These are phyloP conservation scores for Lathyrus aphaca DNA, from an alignment of 306 rosid species.

Conservation along the genomic window DNA sequence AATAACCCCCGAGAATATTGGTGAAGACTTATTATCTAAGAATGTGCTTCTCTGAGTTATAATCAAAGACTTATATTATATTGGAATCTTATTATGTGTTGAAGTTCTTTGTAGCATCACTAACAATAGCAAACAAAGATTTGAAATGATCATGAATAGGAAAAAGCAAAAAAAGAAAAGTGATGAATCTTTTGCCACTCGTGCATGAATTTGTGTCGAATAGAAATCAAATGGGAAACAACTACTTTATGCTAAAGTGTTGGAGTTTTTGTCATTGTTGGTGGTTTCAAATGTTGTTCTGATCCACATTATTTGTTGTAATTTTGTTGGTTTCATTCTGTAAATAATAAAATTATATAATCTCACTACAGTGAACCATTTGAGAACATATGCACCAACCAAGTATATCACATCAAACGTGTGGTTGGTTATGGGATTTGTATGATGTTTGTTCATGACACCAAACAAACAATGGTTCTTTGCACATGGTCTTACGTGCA, in stretches of 20 bases:
- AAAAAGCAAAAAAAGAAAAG: conserved; percentile 43
- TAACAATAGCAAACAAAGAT: conserved; percentile 31
- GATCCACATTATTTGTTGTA: conserved; percentile 28
- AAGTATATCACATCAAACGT: conserved; percentile 43
- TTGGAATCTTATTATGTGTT: no score
- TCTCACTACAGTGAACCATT: conserved; percentile 22
- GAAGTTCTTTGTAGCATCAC: no score
- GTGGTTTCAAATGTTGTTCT: conserved; percentile 31
- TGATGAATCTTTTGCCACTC: conserved; percentile 47
- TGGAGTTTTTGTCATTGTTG: conserved; percentile 42
- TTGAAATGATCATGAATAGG: conserved; percentile 34
- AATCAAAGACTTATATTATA: no score
- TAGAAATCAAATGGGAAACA: conserved; percentile 40
- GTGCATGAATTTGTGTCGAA: conserved; percentile 64
- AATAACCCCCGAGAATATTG: no score
- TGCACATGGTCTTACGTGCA: background rate
- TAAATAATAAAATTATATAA: conserved; percentile 8
- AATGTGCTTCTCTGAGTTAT: no score
- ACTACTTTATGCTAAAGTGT: conserved; percentile 45
- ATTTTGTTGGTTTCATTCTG: background rate
- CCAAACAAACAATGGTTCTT: conserved; percentile 42
- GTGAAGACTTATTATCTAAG: no score
- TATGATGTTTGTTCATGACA: conserved; percentile 40
- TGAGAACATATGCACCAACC: conserved; percentile 35
- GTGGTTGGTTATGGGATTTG: conserved; percentile 44